Evolutionary conservation across 1,284 basidiomycete genomes (phyloP).

Genomic region (Sanghuangporus weigelae): DNA sequence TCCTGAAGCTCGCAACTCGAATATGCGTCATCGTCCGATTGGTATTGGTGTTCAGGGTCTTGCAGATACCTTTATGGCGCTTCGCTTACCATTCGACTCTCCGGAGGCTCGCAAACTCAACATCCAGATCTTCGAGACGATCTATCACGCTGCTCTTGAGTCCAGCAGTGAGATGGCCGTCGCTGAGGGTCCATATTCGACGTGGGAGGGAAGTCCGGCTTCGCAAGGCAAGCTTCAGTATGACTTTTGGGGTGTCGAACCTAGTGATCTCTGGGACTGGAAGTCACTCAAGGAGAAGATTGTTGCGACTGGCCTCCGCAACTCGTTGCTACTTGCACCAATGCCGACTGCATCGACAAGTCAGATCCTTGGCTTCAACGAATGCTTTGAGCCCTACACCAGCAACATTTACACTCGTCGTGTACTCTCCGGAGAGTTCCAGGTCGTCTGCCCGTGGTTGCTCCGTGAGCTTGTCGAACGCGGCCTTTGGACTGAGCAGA

Average conservation of each 20-base stretch:
- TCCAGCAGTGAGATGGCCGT: constrained; percentile 88
- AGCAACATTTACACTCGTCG: constrained; percentile 99
- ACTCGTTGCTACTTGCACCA: constrained; percentile 92
- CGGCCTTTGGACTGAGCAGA: constrained; percentile 95
- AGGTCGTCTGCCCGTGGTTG: constrained; percentile 98
- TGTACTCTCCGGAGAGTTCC: constrained; percentile 99
- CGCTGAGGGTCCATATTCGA: constrained; percentile 82
- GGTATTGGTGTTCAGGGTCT: constrained; percentile 98
- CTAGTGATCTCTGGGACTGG: constrained; percentile 97
- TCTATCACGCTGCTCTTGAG: constrained; percentile 95
- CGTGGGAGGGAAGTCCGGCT: constrained; percentile 90
- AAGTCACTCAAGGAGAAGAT: constrained; percentile 83
- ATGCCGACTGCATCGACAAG: constrained; percentile 99
- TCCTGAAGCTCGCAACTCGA: constrained; percentile 85
- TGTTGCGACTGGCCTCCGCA: constrained; percentile 81
- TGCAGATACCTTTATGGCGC: constrained; percentile 97
- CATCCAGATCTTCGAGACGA: constrained; percentile 97
- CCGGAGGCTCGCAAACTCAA: constrained; percentile 86
- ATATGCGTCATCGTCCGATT: constrained; percentile 97
- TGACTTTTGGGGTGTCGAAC: constrained; percentile 93
- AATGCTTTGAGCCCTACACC: constrained; percentile 97
- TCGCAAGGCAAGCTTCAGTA: constrained; percentile 88
- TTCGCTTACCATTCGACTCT: constrained; percentile 95
- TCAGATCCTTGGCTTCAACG: constrained; percentile 98
- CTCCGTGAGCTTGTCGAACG: constrained; percentile 95